These are phyloP conservation scores for Phytophthora brassicae DNA, from an alignment of 352 stramenopile species.

Conservation along the genomic window DNA sequence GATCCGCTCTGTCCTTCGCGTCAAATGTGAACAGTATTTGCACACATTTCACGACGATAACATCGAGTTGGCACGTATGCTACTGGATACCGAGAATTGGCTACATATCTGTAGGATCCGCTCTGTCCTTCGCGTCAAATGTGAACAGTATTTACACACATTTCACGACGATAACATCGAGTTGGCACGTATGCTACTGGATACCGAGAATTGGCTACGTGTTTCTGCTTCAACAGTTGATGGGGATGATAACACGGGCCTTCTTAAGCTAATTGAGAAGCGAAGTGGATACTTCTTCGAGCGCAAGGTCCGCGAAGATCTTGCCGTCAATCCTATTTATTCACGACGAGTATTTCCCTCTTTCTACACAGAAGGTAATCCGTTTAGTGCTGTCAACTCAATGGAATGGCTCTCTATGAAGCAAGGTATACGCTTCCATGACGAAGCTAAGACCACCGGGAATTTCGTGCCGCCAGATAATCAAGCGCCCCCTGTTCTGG, in stretches of 20 bases:
- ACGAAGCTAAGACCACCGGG: conserved; percentile 21
- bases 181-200: conserved; percentile 78
- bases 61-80: conserved; percentile 79
- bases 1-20: conserved; percentile 60
- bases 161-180: conserved; percentile 86
- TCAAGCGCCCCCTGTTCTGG: conserved; percentile 28
- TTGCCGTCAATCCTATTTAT: conserved; percentile 62
- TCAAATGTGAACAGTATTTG: conserved; percentile 86
- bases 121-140: conserved; percentile 74
- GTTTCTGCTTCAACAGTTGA: conserved; percentile 54
- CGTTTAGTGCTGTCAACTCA: conserved; percentile 55
- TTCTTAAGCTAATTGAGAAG: conserved; percentile 76
- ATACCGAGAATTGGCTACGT: conserved; percentile 85
- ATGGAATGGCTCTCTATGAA: conserved; percentile 61
- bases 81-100: conserved; percentile 87
- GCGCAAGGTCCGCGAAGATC: conserved; percentile 43
- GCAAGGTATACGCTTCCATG: conserved; percentile 55
- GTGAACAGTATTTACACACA: conserved; percentile 74
- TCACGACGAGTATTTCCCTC: conserved; percentile 66
- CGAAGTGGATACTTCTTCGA: conserved; percentile 73
- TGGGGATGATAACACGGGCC: conserved; percentile 43
- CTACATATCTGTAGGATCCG: conserved; percentile 70
- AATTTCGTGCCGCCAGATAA: conserved; percentile 12
- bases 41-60: conserved; percentile 83
- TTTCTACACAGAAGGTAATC: conserved; percentile 61